A percentile compares a stretch with the other conserved stretches of the same genome.
phyloP scores from a whole-genome alignment of 2,329 filamentous ascomycete genomes.

The Hymenoscyphus fructigenus region DNA sequence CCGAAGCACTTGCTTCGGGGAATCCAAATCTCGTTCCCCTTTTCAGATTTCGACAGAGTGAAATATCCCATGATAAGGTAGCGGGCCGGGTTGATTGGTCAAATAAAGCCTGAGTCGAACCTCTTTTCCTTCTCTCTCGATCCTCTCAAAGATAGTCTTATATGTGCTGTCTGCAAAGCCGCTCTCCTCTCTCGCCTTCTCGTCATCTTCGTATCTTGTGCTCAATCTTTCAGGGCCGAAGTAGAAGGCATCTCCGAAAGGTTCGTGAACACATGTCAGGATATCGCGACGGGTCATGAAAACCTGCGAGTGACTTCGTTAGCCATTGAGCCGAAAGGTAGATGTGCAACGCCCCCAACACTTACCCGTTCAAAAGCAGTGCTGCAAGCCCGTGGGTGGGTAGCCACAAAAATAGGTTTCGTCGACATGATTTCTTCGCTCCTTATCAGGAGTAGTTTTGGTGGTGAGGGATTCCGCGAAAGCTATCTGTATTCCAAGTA shows the following conservation, averaged over 20 bases:
- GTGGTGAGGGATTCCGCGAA: background rate
- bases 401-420: constrained; percentile 87
- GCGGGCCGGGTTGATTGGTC: constrained; percentile 1
- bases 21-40: background rate
- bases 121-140: constrained; percentile 72
- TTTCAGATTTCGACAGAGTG: background rate
- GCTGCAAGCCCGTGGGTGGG: constrained; percentile 91
- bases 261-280: constrained; percentile 86
- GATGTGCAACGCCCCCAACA: constrained; percentile 4
- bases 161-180: constrained; percentile 72
- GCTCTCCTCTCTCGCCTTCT: constrained; percentile 52
- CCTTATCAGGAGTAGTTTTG: background rate
- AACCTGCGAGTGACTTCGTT: constrained; percentile 55
- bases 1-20: constrained; percentile 18
- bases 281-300: constrained; percentile 91
- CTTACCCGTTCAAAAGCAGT: constrained; percentile 92
- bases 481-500: constrained; percentile 34
- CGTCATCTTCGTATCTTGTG: constrained; percentile 72
- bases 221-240: constrained; percentile 88
- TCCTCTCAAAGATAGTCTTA: constrained; percentile 72
- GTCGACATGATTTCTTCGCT: constrained; percentile 56
- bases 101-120: constrained; percentile 28
- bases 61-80: background rate
- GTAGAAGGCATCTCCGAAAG: constrained; percentile 96
- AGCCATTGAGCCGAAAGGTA: constrained; percentile 17